Evolutionary conservation across 2,329 filamentous ascomycete species (phyloP), one percentile per base, ranked within the genome.

Genomic region (Trichoderma hamatum): DNA sequence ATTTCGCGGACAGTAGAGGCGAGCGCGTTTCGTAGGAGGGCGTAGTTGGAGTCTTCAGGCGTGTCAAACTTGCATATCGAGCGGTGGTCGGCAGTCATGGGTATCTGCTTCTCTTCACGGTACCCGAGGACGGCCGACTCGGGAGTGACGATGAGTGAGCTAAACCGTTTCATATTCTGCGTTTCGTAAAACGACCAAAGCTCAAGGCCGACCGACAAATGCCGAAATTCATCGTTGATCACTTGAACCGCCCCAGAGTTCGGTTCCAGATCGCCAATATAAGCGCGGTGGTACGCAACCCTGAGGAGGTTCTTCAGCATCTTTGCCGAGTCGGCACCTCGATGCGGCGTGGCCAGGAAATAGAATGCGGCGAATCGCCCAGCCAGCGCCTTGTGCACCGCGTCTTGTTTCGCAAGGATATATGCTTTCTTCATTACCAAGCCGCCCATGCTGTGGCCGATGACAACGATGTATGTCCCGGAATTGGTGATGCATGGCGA

Each of bases 401-500:
- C 24, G 16, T 59, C 30, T 24, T 69, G 54, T 19, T 28, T 32
- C 14, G 56, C 68, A 10, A 69, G 54, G 28, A 69, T 52, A 61
- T 69, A 69, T 1, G 62, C 43, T 26, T 59, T 55, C 62, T 69
- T 69, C 10, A 55, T 55, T 5, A 69, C 46, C 28, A 30, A 43
- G 11, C 68, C 68, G 10, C 68, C 62, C 68, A 69, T 69, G 46
- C 68, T 69, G 24, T 67, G 68, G 11, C 68, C 61, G n/a, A 69
- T 32, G 5, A 66, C 24, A 24, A 69, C 21, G 30, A 69, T 39
- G 14, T 39, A 26, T 28, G 49, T 52, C 49, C 49, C 11, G 49
- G 49, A 52, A 28, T 52, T 28, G 49, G 49, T 3, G 49, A 52
- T 52, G 24, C 49, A 52, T 52, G 46, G 46, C n/a, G 46, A 49